Base-by-base conservation (phyloP, 2,329 filamentous ascomycete species). In the Aureobasidium sp. region DNA sequence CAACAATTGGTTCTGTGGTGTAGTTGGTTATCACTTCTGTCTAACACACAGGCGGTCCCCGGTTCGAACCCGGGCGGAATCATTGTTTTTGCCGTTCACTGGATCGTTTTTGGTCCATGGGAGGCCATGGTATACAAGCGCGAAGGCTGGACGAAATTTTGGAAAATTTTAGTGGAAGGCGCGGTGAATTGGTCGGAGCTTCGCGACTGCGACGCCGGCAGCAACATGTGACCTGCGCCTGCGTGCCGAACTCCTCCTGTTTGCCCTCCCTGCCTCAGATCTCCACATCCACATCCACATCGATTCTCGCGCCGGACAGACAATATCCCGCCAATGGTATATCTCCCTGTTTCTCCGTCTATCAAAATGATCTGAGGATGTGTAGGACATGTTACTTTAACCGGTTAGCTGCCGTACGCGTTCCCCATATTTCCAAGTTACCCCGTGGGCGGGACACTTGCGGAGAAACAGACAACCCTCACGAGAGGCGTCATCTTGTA, bases 251-350 rank as follows among this genome's bases (percentile, higher is more conserved):
- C 47, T 51, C 38, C 29, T 19, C 37, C 15, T 55, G 51, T 27
- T 45, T 43, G 51, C 51, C 51, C 51, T 27, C 38, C 38, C 25
- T 35, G 25, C 40, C 27, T 57, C 29, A 46, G 46, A 57, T 57
- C 40, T 55, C 51, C 51, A 55, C 51, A 55, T 55, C 51, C 51
- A 55, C 51, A 55, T 55, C 15, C 51, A 33, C 29, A 27, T 57
- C 40, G 25, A 21, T 35, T 37, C 29, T 57, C 25, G 38, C 40
- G 53, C 4, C 53, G 53, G 53, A 46, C 53, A 40, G 29, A 57
- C 11, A 25, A 19, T 21, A 37, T 57, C 40, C 53, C 53, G 40
- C 53, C 53, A 57, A 57, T 57, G 29, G 40, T 21, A 9, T 21
- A 37, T 19, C 21, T 19, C 7, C 13, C 27, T 17, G 7, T 19